Evolutionary conservation across 2,329 filamentous ascomycete species (phyloP), one percentile per base, ranked within the genome.

Genomic region (Pseudogymnoascus sp.): DNA sequence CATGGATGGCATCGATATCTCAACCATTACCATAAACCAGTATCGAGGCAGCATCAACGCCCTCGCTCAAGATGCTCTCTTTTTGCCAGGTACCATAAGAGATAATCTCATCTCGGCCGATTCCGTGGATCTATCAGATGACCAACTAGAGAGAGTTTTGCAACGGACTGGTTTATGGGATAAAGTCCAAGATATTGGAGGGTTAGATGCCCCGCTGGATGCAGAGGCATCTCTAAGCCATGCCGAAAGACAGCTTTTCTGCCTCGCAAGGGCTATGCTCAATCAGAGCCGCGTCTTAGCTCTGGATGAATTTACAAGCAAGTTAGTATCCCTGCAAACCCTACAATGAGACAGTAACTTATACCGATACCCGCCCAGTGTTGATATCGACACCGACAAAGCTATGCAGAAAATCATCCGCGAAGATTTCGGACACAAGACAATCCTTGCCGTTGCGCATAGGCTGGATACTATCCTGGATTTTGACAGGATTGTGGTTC

Each of bases 171-270:
- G 51, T 10, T 14, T 72, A 3, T 68, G 67, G 67, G 57, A 64
- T 8, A 14, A 68, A 2, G 63, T 71, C 10, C 23, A 14, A 4
- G 62, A 31, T 1, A 69, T 67, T 39, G 70, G 70, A 14, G 68
- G 68, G 1, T 61, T 71, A 3, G 67, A 70, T 12, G 63, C 65
- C 1, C 51, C 65, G 1, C 77, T 87, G 66, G 75, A 77, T n/a
- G 73, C 78, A 1, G 76, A 81, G 5, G 26, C 51, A 18, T 57
- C 29, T 18, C 29, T 57, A 57, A 57, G 51, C 4, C 79, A 81
- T 36, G 86, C 86, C 0, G 86, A 89, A 71, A 80, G 80, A 51
- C 86, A 89, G 68, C 77, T 89, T 0, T 86, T 89, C 67, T 85
- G 81, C 66, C 77, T 89, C 1, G 85, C 82, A 0, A 74, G 85